Base-by-base conservation (phyloP, 441 rosid species). In the Biscutella laevigata region DNA sequence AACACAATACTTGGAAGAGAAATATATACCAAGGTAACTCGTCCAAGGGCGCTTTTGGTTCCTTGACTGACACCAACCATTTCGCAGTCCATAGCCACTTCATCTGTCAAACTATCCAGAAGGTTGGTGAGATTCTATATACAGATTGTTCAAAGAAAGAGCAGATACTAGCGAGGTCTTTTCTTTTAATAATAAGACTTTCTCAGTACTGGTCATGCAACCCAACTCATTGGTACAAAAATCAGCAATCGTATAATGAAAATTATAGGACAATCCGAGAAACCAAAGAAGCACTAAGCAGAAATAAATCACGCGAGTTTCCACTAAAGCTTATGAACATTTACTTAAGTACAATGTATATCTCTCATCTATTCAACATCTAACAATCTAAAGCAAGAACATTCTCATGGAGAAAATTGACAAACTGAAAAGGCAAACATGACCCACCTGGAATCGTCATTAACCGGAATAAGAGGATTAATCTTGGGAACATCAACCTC, bases 41-140 rank as follows among this genome's bases (percentile, higher is more conserved):
- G 76, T 77, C 96, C 98, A 42, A 91, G 91, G 44, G 98, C 98
- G 20, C 96, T 85, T 71, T 72, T 83, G 61, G 79, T 91, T 74
- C 88, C 96, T 67, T 73, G 88, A 53, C 85, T 74, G 8, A 88
- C 77, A 52, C 98, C 98, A 70, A 91, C 96, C 98, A 91, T 88
- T 75, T 91, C 98, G 21, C 98, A 91, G 52, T 91, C 96, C 88
- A 91, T 85, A 45, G 88, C 98, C 49, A 91, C 68, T 45, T 53
- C 88, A 74, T 80, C 88, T 60, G 96, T 83, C 75, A 81, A 24
- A 76, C 96, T 91, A 92, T 49, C 62, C 36, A 67, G n/a, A 36
- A 12, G 35, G 41, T 61, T 52, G 49, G 61, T 68, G 29, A 60
- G 66, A 39, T 34, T 57, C 42, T 27, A 33, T 46, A 28, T 19